phyloP scores from a whole-genome alignment of 2,329 filamentous ascomycete species.

The Colletotrichum echinochloae region DNA sequence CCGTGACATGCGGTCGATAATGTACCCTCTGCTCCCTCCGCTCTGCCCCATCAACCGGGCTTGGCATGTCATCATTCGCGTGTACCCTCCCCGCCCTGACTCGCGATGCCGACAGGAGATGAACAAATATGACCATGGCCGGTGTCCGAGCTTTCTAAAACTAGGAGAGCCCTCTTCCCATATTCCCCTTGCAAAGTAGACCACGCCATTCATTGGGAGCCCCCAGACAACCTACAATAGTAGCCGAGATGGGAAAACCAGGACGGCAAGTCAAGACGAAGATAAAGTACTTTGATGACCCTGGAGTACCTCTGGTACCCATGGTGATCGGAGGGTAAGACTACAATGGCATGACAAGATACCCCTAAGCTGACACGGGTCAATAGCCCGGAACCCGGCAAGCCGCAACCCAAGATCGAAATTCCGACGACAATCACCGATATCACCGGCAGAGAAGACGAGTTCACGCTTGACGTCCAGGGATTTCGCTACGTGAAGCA shows the following conservation, averaged over 20 bases:
- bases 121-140: constrained; percentile 6
- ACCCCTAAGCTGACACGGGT: neutral
- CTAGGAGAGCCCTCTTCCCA: neutral
- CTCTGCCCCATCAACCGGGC: constrained; percentile 9
- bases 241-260: constrained; percentile 3
- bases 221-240: neutral
- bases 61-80: constrained; percentile 15
- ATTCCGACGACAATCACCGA: constrained; percentile 66
- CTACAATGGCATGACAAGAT: neutral
- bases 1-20: constrained; percentile 21
- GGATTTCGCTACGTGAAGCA: constrained; percentile 68
- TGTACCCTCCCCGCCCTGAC: constrained; percentile 16
- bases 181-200: no score
- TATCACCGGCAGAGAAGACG: constrained; percentile 72
- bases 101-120: constrained; percentile 25
- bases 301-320: constrained; percentile 36
- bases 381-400: constrained; percentile 27
- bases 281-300: constrained; percentile 39
- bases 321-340: constrained; percentile 38
- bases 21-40: constrained; percentile 2
- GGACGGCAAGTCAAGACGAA: constrained; percentile 33
- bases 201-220: neutral
- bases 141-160: neutral
- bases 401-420: constrained; percentile 65
- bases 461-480: constrained; percentile 67